Evolutionary conservation across 805 yeast genomes (phyloP).

Genomic region (Candida nitratophila): DNA sequence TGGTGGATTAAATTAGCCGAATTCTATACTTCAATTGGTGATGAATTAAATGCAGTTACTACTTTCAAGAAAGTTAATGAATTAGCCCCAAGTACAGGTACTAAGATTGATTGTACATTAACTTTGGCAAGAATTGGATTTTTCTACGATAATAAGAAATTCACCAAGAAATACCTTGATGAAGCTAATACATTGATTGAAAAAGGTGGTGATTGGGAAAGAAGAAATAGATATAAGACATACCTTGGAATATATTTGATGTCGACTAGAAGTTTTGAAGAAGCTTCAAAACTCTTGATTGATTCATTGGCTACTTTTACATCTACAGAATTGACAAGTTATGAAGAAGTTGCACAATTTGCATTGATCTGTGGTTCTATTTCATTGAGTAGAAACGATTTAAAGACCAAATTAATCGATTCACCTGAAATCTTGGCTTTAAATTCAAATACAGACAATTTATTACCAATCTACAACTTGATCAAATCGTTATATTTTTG

Average conservation of each 20-base stretch:
- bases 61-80: slow-evolving; percentile 69
- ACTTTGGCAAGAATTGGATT: slow-evolving; percentile 85
- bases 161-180: slow-evolving; percentile 65
- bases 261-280: slow-evolving; percentile 80
- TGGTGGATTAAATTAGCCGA: slow-evolving; percentile 80
- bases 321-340: slow-evolving; percentile 80
- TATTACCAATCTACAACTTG: slow-evolving; percentile 76
- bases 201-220: slow-evolving; percentile 99
- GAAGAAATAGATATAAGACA: slow-evolving; percentile 90
- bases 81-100: slow-evolving; percentile 78
- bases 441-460: slow-evolving; percentile 57
- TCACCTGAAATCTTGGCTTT: slow-evolving; percentile 89
- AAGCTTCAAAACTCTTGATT: slow-evolving; percentile 77
- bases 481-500: slow-evolving; percentile 85
- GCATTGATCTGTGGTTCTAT: slow-evolving; percentile 86
- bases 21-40: slow-evolving; percentile 81
- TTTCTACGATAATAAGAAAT: slow-evolving; percentile 71
- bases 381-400: slow-evolving; percentile 72
- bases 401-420: slow-evolving; percentile 80
- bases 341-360: slow-evolving; percentile 84
- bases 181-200: slow-evolving; percentile 72
- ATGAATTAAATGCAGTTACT: slow-evolving; percentile 58
- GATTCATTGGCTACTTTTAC: slow-evolving; percentile 95
- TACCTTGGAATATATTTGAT: slow-evolving; percentile 78
- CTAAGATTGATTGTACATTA: slow-evolving; percentile 80